Base-by-base conservation (phyloP, 208 protist genomes). In the Wallacemonas rigidus region DNA sequence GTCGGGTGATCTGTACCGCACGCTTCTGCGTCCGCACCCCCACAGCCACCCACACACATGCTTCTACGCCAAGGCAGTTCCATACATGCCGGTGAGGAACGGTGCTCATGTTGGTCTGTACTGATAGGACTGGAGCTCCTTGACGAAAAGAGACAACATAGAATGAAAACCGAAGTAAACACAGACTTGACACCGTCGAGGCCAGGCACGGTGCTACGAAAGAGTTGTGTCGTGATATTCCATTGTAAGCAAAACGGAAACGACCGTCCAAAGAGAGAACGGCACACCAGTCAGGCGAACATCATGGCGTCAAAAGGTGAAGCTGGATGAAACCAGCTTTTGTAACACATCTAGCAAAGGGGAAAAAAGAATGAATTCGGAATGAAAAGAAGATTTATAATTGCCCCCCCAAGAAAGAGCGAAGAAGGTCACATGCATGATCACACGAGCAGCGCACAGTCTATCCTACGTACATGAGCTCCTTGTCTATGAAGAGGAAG, bases 341-440 rank as follows among this genome's bases (percentile, higher is more conserved):
- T 50, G 41, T 53, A 54, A 63, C 47, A 70, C 7, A 57, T 41
- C 69, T 36, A 50, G 12, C 45, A 50, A 50, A 71, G 69, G 55
- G 43, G 47, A 77, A 77, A 78, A 48, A 78, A 73, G 60, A 15
- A 68, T 51, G 38, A 35, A 45, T 53, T 5, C 55, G 51, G 41
- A 56, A 75, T 45, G 14, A 14, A 48, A 47, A 6, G 60, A 41
- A 67, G 45, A 47, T 47, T n/a, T 60, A 40, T n/a, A 60, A 40
- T 60, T 62, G n/a, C 12, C 45, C 45, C 45, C 45, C 12, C 51
- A 76, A 36, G 40, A 38, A 73, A 41, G 69, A 61, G 70, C 8
- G 72, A 9, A 55, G 36, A 44, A 17, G 14, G 45, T 50, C 45
- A 26, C 26, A 12, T 50, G 45, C 45, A 50, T 14, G 0, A 6